Evolutionary conservation across 2,329 filamentous ascomycete species (phyloP), one percentile per base, ranked within the genome.

Genomic region (Aspergillus ibericus): DNA sequence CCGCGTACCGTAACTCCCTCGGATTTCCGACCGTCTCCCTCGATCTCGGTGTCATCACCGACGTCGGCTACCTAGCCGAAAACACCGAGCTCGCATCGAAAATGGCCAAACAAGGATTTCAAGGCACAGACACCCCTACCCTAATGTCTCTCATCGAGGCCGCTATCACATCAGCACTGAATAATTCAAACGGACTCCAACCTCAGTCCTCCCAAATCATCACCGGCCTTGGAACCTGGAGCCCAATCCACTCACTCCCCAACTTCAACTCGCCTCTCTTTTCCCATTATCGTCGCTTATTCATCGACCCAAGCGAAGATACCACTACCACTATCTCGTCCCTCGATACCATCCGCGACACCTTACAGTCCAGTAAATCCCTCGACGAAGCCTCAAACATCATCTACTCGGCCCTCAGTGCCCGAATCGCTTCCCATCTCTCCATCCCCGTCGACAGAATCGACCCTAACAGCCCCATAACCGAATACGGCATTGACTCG

Each of bases 401-500:
- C 1, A 38, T 68, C 3, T 64, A 61, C 13, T 46, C 59, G 1
- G 61, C 62, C 2, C 35, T 70, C 1, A 62, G 60, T 22, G 51
- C 22, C 10, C 67, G 60, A 20, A 58, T 70, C 16, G 66, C 68
- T 2, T 32, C 56, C 1, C 62, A 67, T 40, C 59, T 70, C 6
- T 57, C 60, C 9, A 59, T 69, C 1, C 55, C 64, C 0, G 50
- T 60, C 0, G 66, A 70, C 13, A 66, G 57, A 5, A 68, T 70
- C 27, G 50, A 61, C 34, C 61, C 61, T 13, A 44, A 50, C 2
- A 69, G 68, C 58, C 64, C 71, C 2, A 66, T 75, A 1, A 69
- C 70, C 1, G 69, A 71, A 8, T 77, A 74, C 36, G 77, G 78
- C 0, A 71, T 78, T 20, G 77, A 80, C 61, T 78, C 76, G 4